Evolutionary conservation across 805 yeast genomes (phyloP).

Genomic region (Cephaloascus fragrans): DNA sequence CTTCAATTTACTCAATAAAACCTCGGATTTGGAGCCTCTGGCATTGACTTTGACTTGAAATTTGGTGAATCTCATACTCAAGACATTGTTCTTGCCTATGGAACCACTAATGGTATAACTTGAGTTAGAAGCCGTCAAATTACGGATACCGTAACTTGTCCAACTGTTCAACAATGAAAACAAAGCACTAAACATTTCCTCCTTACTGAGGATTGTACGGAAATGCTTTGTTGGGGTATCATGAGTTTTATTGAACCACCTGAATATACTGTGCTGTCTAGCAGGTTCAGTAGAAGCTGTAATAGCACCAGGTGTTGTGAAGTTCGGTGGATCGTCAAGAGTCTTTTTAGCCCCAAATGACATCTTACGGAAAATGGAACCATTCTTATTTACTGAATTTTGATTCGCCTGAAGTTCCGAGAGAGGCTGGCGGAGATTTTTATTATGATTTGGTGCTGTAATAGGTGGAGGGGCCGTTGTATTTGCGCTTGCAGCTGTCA

Average conservation of each 20-base stretch:
- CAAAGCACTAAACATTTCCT: slow-evolving; percentile 57
- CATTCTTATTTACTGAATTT: slow-evolving; percentile 20
- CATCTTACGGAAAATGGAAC: slow-evolving; percentile 37
- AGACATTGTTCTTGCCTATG: slow-evolving; percentile 49
- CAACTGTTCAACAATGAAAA: slow-evolving; percentile 54
- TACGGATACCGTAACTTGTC: slow-evolving; percentile 61
- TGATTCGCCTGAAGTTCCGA: slow-evolving; percentile 6
- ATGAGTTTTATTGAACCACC: slow-evolving; percentile 30
- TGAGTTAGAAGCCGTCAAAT: slow-evolving; percentile 35
- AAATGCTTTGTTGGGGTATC: slow-evolving; percentile 18
- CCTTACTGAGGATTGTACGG: slow-evolving; percentile 31
- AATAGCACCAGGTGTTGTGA: slow-evolving; percentile 1
- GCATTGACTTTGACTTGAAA: slow-evolving; percentile 45
- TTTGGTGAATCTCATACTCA: slow-evolving; percentile 54
- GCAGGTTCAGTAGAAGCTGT: slow-evolving; percentile 1
- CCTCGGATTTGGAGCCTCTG: slow-evolving; percentile 36
- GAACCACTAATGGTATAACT: slow-evolving; percentile 46
- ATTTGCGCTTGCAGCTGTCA: neutral
- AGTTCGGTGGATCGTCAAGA: slow-evolving; percentile 13
- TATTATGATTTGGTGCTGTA: neutral
- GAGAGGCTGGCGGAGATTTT: neutral
- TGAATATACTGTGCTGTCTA: slow-evolving; percentile 18
- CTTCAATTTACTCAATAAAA: slow-evolving; percentile 50
- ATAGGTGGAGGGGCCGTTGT: neutral
- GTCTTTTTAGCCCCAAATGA: slow-evolving; percentile 39